Base-by-base conservation (phyloP, 1,284 basidiomycete species). In the Leccinum huronense region DNA sequence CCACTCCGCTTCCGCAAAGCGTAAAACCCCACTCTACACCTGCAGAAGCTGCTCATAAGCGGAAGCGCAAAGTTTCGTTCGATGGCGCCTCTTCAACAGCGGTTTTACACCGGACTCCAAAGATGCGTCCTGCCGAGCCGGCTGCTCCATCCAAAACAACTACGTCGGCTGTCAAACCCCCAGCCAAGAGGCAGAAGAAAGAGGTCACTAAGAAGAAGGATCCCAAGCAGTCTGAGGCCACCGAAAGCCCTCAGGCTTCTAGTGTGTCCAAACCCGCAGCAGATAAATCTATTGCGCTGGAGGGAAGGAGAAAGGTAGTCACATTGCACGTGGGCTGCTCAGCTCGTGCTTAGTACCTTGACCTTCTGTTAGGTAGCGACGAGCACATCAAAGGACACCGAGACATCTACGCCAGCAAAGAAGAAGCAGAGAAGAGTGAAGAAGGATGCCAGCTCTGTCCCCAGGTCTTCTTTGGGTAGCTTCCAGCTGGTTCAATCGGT, bases 21-120 rank as follows among this genome's bases (percentile, higher is more conserved):
- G 23, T 53, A 27, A 27, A 53, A 53, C 1, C 11, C 8, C 38
- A 13, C 13, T n/a, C 36, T 10, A 16, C 36, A 7, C 27, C 51
- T 13, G 5, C 42, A 3, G 57, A 14, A 1, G 3, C 38, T 27
- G 36, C 55, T 31, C 45, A n/a, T 63, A 60, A 61, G 51, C 51
- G 51, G 27, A 76, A 76, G 59, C 72, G 67, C 59, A 74, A 59
- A 59, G 65, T 66, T 45, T 69, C 70, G 5, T 64, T 71, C 34
- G 58, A 36, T 16, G 54, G 53, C 6, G 48, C 36, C 8, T 6
- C 19, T 19, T 1, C 9, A 16, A n/a, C n/a, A 1, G 14, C n/a
- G n/a, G 3, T 54, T 14, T 53, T 27, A 30, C 23, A 30, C 27
- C 51, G 14, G 51, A 53, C 51, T 53, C 13, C 51, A 27, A 57